Evolutionary conservation across 2,329 filamentous ascomycete genomes (phyloP), one percentile per base, ranked within the genome.

Genomic region (Penicillium thymicola): DNA sequence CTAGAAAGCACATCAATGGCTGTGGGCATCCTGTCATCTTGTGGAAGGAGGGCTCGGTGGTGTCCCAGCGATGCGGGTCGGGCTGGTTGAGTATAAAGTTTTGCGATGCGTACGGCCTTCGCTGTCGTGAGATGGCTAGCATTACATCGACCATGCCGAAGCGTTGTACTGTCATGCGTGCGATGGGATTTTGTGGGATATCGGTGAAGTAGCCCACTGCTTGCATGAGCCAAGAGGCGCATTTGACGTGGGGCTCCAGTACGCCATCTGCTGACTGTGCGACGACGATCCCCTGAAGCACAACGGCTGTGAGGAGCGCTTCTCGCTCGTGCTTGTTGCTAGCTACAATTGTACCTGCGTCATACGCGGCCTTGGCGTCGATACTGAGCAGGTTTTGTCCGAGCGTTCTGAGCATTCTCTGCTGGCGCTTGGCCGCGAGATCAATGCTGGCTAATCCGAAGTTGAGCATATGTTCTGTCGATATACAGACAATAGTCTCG

Each of bases 11-110:
- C 63, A 66, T 65, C 9, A 65, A 44, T 7, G 63, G 61, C 54
- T 66, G 64, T 10, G 63, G 64, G 51, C 63, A 66, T 8, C 64
- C 63, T 3, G 64, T 65, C 64, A 65, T 65, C 23, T 64, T 63
- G 50, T 65, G 57, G 40, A 66, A 66, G 5, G 61, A 66, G 7
- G 64, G 63, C 54, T 65, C 63, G 3, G 63, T 60, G 6, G 43
- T 32, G 36, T 66, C 64, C 61, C 63, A 65, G 37, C 46, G 56
- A 28, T 50, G 43, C 7, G 51, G 16, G 37, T 65, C 59, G 1
- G 64, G 63, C 18, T 59, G 55, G 44, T 64, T 45, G 2, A 65
- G 52, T 30, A 62, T 50, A 30, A 66, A 66, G 7, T 54, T 48
- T 5, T 43, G 46, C 5, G 64, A 63, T 10, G 63, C 62, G 23